A percentile compares a stretch with the other conserved stretches of the same genome.
Conservation (phyloP, 371 early-diverging fungal genomes). For the Nematocida sp. region DNA sequence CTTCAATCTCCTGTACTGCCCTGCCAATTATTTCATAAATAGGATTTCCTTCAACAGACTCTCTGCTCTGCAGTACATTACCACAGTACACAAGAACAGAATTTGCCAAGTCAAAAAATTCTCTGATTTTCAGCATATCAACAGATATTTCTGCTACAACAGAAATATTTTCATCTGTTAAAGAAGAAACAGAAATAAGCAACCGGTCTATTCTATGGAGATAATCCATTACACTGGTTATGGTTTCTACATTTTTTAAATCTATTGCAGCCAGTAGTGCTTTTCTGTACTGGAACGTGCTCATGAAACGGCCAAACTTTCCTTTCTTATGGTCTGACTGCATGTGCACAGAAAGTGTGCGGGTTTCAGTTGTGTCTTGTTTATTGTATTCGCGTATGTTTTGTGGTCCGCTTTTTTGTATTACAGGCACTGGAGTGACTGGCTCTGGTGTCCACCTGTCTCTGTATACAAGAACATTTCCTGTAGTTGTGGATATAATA, state of each 20-base stretch:
- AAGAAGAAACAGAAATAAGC: not conserved
- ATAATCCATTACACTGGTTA: constrained; percentile 31
- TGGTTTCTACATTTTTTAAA: not conserved
- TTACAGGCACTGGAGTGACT: not conserved
- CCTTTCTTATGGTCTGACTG: not conserved
- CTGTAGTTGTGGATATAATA: constrained; percentile 25
- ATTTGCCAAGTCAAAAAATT: constrained; percentile 10
- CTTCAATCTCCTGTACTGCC: constrained; percentile 39
- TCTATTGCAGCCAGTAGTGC: constrained; percentile 15
- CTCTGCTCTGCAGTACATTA: constrained; percentile 9
- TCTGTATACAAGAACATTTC: constrained; percentile 37
- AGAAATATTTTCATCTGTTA: constrained; percentile 35
- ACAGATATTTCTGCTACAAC: constrained; percentile 8
- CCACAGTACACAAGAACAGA: constrained; percentile 16
- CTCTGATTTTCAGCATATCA: constrained; percentile 37
- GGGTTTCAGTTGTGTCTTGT: constrained; percentile 14
- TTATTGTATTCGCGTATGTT: constrained; percentile 9
- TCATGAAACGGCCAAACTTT: constrained; percentile 28
- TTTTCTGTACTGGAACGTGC: constrained; percentile 43
- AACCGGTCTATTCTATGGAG: constrained; percentile 17
- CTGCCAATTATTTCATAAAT: constrained; percentile 29
- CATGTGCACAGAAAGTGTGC: not conserved
- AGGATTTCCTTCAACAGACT: not conserved
- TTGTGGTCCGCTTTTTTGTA: constrained; percentile 6
- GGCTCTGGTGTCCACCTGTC: constrained; percentile 51